These are phyloP conservation scores for Rhododendron griersonianum DNA, from an alignment of 148 eudicot species.

Conservation along the genomic window DNA sequence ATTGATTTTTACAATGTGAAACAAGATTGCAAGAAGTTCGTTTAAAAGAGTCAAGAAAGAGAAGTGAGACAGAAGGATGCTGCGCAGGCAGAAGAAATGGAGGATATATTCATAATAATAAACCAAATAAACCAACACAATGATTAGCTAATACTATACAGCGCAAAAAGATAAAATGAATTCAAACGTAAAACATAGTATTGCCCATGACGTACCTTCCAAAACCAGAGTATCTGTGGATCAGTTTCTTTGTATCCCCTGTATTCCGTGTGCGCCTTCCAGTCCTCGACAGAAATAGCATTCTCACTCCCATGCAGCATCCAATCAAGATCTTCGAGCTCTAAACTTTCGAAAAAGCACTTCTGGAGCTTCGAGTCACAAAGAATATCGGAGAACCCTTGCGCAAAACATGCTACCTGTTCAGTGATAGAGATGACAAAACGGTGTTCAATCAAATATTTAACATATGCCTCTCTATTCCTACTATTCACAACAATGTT, in stretches of 20 bases:
- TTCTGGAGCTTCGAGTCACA: slow-evolving; percentile 11
- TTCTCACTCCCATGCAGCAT: slow-evolving; percentile 77
- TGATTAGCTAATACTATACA: neutral
- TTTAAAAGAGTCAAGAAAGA: neutral
- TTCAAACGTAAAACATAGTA: neutral
- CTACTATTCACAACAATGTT: slow-evolving; percentile 56
- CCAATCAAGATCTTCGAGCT: slow-evolving; percentile 74
- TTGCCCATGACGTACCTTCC: slow-evolving; percentile 64
- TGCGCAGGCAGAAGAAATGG: neutral
- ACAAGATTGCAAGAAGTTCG: neutral
- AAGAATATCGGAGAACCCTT: slow-evolving; percentile 76
- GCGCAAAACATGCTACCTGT: slow-evolving; percentile 61
- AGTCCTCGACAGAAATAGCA: slow-evolving; percentile 71
- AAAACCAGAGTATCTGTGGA: slow-evolving; percentile 80
- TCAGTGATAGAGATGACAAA: slow-evolving; percentile 61
- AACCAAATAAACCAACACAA: neutral
- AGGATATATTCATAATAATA: neutral
- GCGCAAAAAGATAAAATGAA: neutral
- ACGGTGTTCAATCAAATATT: slow-evolving; percentile 53
- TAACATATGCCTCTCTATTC: slow-evolving; percentile 69
- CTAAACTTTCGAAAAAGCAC: slow-evolving; percentile 59
- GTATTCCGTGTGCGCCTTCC: slow-evolving; percentile 84
- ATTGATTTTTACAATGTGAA: neutral
- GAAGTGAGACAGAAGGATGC: neutral
- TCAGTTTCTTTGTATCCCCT: slow-evolving; percentile 66